Evolutionary conservation across 345 rosid species (phyloP).

Genomic region (Melaleuca quinquenervia): DNA sequence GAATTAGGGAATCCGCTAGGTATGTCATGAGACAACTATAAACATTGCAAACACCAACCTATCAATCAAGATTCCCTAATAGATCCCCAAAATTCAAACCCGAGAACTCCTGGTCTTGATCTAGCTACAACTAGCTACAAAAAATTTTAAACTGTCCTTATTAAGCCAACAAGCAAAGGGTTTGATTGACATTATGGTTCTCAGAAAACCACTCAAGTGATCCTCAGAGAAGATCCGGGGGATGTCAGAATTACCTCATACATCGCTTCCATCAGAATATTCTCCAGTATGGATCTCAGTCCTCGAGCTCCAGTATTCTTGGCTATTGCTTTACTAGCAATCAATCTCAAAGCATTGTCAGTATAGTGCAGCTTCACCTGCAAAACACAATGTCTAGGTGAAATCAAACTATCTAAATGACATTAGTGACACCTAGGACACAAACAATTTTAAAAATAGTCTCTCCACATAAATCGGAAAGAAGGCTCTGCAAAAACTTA

Average conservation of each 20-base stretch:
- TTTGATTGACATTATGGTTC: not conserved
- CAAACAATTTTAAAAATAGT: not conserved
- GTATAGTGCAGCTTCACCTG: conserved; percentile 91
- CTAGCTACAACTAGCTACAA: not conserved
- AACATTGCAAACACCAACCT: not conserved
- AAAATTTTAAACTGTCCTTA: not conserved
- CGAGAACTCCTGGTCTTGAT: not conserved
- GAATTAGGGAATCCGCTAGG: not conserved
- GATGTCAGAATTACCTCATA: conserved; percentile 54
- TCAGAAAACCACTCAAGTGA: not conserved
- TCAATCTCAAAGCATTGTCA: conserved; percentile 58
- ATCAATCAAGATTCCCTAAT: not conserved
- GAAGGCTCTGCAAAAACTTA: conserved; percentile 22
- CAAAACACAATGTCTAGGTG: not conserved
- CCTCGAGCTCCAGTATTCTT: conserved; percentile 96
- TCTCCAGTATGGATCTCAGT: conserved; percentile 77
- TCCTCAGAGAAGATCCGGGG: not conserved
- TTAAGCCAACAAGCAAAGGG: not conserved
- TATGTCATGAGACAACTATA: not conserved
- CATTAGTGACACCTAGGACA: not conserved
- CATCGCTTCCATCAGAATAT: conserved; percentile 93
- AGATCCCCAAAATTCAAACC: not conserved
- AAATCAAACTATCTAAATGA: not conserved
- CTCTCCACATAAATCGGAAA: not conserved
- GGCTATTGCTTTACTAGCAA: conserved; percentile 77